Conservation (phyloP, 495 filamentous ascomycete genomes). For the Aspergillus asperescens region DNA sequence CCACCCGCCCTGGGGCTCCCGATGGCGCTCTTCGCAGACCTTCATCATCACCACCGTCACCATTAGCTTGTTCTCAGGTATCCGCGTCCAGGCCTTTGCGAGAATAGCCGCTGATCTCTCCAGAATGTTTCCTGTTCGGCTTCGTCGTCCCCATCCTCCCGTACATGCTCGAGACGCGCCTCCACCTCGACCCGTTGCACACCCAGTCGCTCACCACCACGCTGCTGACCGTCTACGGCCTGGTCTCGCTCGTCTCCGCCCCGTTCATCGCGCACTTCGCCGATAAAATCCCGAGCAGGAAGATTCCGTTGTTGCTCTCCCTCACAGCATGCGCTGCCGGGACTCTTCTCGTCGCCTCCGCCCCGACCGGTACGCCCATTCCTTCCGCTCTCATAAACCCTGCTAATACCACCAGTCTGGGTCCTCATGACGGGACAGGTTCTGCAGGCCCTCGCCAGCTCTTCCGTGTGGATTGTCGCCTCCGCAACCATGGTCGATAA, state of each 20-base stretch:
- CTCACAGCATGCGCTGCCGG: slow-evolving; percentile 17
- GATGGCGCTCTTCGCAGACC: slow-evolving; percentile 19
- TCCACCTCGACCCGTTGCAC: slow-evolving; percentile 17
- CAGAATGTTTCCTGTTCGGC: slow-evolving; percentile 28
- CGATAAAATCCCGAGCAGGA: slow-evolving; percentile 18
- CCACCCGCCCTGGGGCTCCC: slow-evolving; percentile 11
- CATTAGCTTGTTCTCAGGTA: slow-evolving; percentile 21
- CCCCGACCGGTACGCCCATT: background rate
- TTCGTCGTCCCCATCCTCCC: slow-evolving; percentile 27
- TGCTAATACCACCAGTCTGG: background rate
- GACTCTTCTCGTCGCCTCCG: slow-evolving; percentile 20
- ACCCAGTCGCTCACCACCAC: slow-evolving; percentile 20
- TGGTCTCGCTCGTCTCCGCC: slow-evolving; percentile 16
- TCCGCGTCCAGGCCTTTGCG: background rate
- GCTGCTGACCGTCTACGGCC: slow-evolving; percentile 18
- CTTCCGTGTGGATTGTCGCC: slow-evolving; percentile 23
- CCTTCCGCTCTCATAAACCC: background rate
- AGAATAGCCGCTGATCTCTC: background rate
- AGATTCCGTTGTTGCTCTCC: slow-evolving; percentile 19
- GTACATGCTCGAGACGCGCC: slow-evolving; percentile 26
- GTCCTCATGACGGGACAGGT: slow-evolving; percentile 6
- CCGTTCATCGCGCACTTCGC: slow-evolving; percentile 27
- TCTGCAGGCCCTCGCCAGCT: slow-evolving; percentile 13
- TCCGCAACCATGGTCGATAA: slow-evolving; percentile 23
- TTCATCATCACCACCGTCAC: slow-evolving; percentile 19